Conservation (phyloP, 2,329 filamentous ascomycete genomes). For the Colletotrichum tropicale region DNA sequence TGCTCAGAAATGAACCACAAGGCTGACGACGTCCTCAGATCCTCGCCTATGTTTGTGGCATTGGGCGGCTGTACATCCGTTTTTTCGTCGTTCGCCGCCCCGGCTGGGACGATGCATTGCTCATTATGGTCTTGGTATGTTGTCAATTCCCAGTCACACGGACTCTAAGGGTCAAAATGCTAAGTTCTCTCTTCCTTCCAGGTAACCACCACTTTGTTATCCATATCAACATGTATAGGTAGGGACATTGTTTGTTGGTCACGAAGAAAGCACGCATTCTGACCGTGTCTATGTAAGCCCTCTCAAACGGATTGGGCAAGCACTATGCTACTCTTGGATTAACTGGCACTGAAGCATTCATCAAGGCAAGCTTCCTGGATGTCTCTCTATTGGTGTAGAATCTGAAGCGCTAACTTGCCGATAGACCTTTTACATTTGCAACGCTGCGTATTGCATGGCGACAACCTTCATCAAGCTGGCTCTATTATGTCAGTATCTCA, state of each 20-base stretch:
- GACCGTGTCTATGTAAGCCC: background rate
- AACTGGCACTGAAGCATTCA: background rate
- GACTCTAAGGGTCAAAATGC: background rate
- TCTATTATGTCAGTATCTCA: background rate
- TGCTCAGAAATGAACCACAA: background rate
- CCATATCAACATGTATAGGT: background rate
- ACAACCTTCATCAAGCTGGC: background rate
- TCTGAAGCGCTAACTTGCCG: background rate
- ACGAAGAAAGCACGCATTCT: background rate
- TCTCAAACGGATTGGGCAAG: background rate
- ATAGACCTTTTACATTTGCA: background rate
- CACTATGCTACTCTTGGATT: background rate
- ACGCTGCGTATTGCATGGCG: background rate
- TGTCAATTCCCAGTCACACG: background rate
- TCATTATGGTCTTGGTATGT: background rate
- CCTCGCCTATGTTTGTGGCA: background rate
- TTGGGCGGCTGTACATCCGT: background rate
- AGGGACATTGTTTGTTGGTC: background rate
- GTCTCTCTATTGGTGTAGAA: background rate
- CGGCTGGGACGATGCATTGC: background rate
- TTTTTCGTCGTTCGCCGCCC: background rate
- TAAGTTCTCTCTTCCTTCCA: background rate
- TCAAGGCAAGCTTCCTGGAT: background rate
- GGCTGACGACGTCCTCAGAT: background rate
- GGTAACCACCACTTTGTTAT: background rate